Percentiles rank a stretch among this genome's conserved stretches.
Evolutionary conservation across 1,139 yeast genomes (phyloP).

Genomic region (Saccharomyces hybrid): DNA sequence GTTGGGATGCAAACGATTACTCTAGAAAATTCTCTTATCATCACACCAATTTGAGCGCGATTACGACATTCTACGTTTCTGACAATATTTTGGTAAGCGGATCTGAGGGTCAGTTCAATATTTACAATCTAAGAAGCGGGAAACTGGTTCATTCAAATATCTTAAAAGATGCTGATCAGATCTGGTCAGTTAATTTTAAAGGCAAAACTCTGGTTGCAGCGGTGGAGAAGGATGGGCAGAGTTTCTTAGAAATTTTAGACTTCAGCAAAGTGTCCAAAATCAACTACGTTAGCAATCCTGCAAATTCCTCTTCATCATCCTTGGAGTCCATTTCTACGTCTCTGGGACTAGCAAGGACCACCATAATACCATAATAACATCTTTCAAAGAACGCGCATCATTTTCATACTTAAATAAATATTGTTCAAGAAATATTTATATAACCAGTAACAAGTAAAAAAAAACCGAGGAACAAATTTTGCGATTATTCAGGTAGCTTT

Average conservation of each 20-base stretch:
- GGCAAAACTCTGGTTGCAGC: constrained; percentile 86
- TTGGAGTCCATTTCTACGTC: neutral
- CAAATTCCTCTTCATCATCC: neutral
- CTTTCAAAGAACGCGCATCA: neutral
- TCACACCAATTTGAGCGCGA: constrained; percentile 63
- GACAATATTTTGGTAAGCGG: constrained; percentile 83
- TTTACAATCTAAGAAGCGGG: constrained; percentile 83
- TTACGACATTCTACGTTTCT: constrained; percentile 90
- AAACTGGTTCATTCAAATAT: constrained; percentile 62
- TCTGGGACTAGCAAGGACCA: neutral
- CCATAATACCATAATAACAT: neutral
- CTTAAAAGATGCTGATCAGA: constrained; percentile 70
- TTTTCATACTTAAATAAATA: neutral
- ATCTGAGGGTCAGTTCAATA: constrained; percentile 69
- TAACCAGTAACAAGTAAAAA: neutral
- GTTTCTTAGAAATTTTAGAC: constrained; percentile 74
- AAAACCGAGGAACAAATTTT: neutral
- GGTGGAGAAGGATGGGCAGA: constrained; percentile 61
- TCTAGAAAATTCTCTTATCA: constrained; percentile 60
- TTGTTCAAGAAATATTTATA: neutral
- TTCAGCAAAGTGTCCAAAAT: constrained; percentile 37
- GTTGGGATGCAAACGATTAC: constrained; percentile 87
- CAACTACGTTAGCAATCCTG: neutral
- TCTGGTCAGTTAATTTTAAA: constrained; percentile 93
- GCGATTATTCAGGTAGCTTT: neutral